Conservation (phyloP, 495 filamentous ascomycete genomes). For the Cercophora samala region DNA sequence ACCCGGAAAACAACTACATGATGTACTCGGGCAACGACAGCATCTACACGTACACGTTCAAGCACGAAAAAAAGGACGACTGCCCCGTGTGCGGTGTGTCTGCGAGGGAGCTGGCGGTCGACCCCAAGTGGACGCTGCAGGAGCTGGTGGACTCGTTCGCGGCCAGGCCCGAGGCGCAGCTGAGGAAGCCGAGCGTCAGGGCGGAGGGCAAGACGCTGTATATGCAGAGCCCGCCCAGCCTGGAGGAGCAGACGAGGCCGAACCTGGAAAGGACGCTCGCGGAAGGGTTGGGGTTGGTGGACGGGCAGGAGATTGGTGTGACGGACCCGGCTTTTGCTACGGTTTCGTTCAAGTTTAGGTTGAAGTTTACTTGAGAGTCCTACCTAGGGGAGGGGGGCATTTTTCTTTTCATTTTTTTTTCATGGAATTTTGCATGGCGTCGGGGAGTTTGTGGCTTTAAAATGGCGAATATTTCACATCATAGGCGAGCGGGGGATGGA, state of each 20-base stretch:
- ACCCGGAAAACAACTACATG: conserved; percentile 75
- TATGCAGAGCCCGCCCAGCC: conserved; percentile 73
- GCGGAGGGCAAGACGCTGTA: conserved; percentile 82
- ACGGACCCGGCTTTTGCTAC: conserved; percentile 76
- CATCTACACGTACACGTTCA: conserved; percentile 95
- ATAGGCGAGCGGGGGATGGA: no score
- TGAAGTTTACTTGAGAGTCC: conserved; percentile 46
- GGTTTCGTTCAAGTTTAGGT: conserved; percentile 66
- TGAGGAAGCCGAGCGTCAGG: conserved; percentile 86
- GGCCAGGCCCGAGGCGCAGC: conserved; percentile 75
- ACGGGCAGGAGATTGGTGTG: conserved; percentile 63
- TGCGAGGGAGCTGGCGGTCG: conserved; percentile 66
- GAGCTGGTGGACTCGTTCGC: conserved; percentile 85
- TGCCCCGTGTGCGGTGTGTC: conserved; percentile 91
- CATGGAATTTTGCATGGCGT: conserved; percentile 19
- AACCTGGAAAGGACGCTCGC: conserved; percentile 72
- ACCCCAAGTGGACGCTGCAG: conserved; percentile 68
- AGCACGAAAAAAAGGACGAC: conserved; percentile 84
- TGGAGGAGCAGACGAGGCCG: conserved; percentile 75
- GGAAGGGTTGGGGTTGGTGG: conserved; percentile 45
- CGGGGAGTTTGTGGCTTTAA: neutral
- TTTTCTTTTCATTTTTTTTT: conserved; percentile 2
- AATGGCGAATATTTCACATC: neutral
- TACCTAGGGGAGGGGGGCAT: neutral
- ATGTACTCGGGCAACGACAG: conserved; percentile 96